Conservation (phyloP, 768 basidiomycete species). For the Omphalotus guepiniiformis region DNA sequence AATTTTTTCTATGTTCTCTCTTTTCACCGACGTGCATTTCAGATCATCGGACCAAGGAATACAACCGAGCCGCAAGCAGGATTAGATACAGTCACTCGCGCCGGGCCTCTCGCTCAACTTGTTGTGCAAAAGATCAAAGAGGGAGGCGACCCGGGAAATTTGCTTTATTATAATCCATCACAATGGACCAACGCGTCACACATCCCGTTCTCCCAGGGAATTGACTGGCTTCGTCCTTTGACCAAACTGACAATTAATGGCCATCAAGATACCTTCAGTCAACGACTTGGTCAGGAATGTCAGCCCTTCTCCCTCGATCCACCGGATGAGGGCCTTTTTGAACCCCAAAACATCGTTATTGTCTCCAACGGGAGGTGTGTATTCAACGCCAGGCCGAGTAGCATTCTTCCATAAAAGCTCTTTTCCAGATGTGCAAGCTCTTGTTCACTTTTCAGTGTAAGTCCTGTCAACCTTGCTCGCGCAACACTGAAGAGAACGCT, state of each 20-base stretch:
- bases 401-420: too few species aligned
- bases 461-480: slow-evolving; percentile 11
- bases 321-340: slow-evolving; percentile 44
- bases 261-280: slow-evolving; percentile 32
- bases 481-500: not conserved
- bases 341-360: slow-evolving; percentile 44
- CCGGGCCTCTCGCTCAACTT: slow-evolving; percentile 29
- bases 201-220: slow-evolving; percentile 23
- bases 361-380: slow-evolving; percentile 49
- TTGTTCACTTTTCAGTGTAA: slow-evolving; percentile 42
- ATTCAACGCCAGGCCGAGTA: not conserved
- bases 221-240: slow-evolving; percentile 32
- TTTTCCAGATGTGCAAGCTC: slow-evolving; percentile 42
- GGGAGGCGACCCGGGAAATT: slow-evolving; percentile 23
- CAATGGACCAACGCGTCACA: slow-evolving; percentile 29
- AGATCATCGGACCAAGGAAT: slow-evolving; percentile 30
- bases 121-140: slow-evolving; percentile 26
- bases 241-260: slow-evolving; percentile 31
- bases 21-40: not conserved
- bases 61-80: slow-evolving; percentile 35
- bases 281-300: slow-evolving; percentile 44
- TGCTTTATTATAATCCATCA: slow-evolving; percentile 29
- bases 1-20: not conserved
- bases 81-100: slow-evolving; percentile 31
- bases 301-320: slow-evolving; percentile 35